phyloP scores from a whole-genome alignment of 108 stramenopile species.

The Cyclostephanos invisitatus region DNA sequence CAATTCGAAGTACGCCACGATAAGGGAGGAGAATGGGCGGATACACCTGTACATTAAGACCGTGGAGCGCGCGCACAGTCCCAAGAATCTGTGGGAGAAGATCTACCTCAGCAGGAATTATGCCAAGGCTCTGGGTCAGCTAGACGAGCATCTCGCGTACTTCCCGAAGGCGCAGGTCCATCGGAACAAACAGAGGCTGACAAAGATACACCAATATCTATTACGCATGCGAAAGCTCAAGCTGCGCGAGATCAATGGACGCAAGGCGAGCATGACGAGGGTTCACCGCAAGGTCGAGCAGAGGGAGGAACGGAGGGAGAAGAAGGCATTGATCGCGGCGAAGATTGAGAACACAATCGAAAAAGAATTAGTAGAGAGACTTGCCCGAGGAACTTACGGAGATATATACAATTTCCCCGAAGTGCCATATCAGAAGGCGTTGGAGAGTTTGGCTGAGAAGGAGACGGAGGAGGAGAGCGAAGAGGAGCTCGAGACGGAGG shows the following conservation, averaged over 20 bases:
- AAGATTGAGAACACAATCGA: constrained; percentile 90
- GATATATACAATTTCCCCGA: constrained; percentile 98
- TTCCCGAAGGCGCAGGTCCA: constrained; percentile 94
- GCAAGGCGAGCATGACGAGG: constrained; percentile 73
- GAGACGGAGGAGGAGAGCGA: constrained; percentile 70
- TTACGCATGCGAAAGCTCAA: constrained; percentile 96
- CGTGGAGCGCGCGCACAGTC: constrained; percentile 95
- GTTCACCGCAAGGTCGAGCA: constrained; percentile 91
- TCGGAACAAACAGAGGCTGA: constrained; percentile 97
- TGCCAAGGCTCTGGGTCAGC: constrained; percentile 84
- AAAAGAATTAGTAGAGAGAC: constrained; percentile 93
- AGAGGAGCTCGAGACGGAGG: constrained; percentile 41
- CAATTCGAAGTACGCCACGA: constrained; percentile 96
- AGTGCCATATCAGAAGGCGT: constrained; percentile 78
- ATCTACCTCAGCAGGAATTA: constrained; percentile 92
- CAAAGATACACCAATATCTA: constrained; percentile 98
- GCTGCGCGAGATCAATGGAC: constrained; percentile 77
- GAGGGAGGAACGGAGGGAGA: constrained; percentile 89
- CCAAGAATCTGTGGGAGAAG: constrained; percentile 98
- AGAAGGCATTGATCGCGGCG: constrained; percentile 92
- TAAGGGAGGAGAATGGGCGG: constrained; percentile 93
- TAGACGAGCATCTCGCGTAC: constrained; percentile 93
- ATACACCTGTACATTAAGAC: constrained; percentile 96
- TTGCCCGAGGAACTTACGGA: constrained; percentile 94
- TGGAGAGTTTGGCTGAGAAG: constrained; percentile 69